phyloP scores from a whole-genome alignment of 805 yeast species.

The Hanseniaspora clermontiae region DNA sequence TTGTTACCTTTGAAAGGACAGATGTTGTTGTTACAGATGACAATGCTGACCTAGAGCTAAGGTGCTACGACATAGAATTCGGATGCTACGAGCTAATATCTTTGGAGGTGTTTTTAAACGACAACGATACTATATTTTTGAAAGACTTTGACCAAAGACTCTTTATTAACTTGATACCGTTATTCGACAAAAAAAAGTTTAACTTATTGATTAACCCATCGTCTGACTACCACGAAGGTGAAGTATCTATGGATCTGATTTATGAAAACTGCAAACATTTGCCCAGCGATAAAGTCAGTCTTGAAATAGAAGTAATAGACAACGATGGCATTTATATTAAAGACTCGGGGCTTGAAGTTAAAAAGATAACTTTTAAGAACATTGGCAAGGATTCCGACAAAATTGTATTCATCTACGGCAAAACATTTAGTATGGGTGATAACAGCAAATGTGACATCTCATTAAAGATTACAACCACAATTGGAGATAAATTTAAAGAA shows the following conservation, averaged over 20 bases:
- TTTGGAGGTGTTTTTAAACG: slow-evolving; percentile 20
- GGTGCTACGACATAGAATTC: slow-evolving; percentile 19
- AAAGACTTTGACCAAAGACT: slow-evolving; percentile 18
- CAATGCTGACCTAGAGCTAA: slow-evolving; percentile 14
- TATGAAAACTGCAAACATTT: neutral
- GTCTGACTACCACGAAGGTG: neutral
- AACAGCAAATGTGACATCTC: neutral
- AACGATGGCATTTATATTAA: neutral
- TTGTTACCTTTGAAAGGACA: slow-evolving; percentile 14
- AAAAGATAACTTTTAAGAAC: slow-evolving; percentile 16
- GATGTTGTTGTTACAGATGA: slow-evolving; percentile 6
- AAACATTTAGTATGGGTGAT: slow-evolving; percentile 12
- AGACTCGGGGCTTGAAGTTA: neutral
- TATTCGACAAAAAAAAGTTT: slow-evolving; percentile 18
- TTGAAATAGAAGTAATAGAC: neutral
- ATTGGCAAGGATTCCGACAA: slow-evolving; percentile 21
- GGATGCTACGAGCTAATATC: slow-evolving; percentile 20
- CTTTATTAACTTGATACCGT: slow-evolving; percentile 16
- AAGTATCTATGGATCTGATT: neutral
- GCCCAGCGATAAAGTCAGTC: slow-evolving; percentile 12
- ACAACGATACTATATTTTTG: slow-evolving; percentile 20
- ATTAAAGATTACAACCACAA: neutral
- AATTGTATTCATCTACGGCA: neutral
- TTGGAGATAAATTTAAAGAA: neutral
- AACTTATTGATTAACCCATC: slow-evolving; percentile 13